Evolutionary conservation across 371 early-diverging fungal genomes (phyloP).

Genomic region (Funneliformis caledonium): DNA sequence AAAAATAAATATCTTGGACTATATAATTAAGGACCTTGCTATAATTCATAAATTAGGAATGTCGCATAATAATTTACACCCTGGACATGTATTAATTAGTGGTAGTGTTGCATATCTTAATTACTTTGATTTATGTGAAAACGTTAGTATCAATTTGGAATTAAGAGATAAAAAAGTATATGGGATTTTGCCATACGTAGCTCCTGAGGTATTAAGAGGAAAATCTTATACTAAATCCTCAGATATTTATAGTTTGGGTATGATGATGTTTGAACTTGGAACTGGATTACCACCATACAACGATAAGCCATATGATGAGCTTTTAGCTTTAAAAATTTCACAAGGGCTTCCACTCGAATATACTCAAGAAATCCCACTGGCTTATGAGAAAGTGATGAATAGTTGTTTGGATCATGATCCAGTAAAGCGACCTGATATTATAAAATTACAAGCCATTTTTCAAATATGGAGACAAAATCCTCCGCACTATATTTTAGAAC

Average conservation of each 20-base stretch:
- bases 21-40: neutral
- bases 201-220: conserved; percentile 13
- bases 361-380: neutral
- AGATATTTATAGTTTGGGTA: conserved; percentile 5
- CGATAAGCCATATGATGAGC: neutral
- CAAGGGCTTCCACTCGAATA: neutral
- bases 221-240: neutral
- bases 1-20: neutral
- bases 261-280: conserved; percentile 5
- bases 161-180: neutral
- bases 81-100: neutral
- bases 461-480: no score
- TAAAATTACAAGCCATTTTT: neutral
- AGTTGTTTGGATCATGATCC: conserved; percentile 22
- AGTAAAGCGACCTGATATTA: conserved; percentile 4
- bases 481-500: no score
- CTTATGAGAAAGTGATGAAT: neutral
- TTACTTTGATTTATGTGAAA: neutral
- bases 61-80: neutral
- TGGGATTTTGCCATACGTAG: conserved; percentile 18
- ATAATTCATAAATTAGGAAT: neutral
- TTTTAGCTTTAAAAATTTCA: neutral
- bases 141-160: neutral
- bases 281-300: neutral
- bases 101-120: neutral